Evolutionary conservation across 768 basidiomycete species (phyloP), one percentile per base, ranked within the genome.

Genomic region (Tricholomella constricta): DNA sequence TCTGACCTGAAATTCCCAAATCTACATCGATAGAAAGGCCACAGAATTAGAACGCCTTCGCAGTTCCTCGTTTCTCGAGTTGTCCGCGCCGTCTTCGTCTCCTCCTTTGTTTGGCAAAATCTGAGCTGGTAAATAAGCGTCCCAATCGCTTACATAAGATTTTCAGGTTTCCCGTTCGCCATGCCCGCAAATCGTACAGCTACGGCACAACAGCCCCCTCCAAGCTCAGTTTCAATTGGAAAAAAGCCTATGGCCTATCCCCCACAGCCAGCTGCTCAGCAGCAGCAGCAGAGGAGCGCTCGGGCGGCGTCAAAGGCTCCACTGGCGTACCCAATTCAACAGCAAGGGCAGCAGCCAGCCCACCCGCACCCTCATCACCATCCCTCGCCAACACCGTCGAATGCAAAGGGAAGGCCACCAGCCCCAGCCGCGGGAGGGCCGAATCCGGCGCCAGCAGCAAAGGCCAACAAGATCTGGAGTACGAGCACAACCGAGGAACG

Each of bases 401-500:
- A 70, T 55, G 65, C 73, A 47, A 63, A 71, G 60, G 54, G 56
- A 52, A 60, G 62, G 56, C 74, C 66, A 72, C 78, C 73, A 66
- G 34, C 70, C 65, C 59, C 67, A 32, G 61, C 61, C 36, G 62
- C 62, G 14, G 54, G 68, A 45, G 65, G 61, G 38, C 65, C 65
- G 51, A 74, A 71, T 51, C 17, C 59, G n/a, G n/a, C n/a, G 2
- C 64, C 68, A 64, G 49, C 73, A 69, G 57, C 67, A 74, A 83
- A 75, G 65, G 82, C 80, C 59, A 86, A 77, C 74, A 94, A 94
- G 84, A 93, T 98, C 65, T 98, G 94, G 94, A 90, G 87, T 65
- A 96, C 92, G 52, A 91, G 85, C 69, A 88, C 89, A 29, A 85
- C 82, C 3, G 93, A 98, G 70, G 96, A 98, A 72, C 83, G 97